Evolutionary conservation across 192 early-diverging fungal species (phyloP).

Genomic region (Dissophora ornata): DNA sequence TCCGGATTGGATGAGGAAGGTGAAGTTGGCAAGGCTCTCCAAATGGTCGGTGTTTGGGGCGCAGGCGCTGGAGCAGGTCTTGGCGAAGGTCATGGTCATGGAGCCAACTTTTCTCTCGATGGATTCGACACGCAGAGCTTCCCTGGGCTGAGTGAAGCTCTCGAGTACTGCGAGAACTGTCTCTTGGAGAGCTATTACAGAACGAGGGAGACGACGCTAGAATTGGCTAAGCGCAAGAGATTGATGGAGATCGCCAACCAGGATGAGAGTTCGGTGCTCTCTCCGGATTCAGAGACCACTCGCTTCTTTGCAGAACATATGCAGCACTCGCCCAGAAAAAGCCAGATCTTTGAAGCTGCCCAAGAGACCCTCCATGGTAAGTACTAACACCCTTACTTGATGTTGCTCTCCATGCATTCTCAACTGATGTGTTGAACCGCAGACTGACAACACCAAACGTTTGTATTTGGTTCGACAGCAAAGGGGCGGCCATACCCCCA

Average conservation of each 20-base stretch:
- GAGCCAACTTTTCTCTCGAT: slow-evolving; percentile 23
- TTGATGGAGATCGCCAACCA: slow-evolving; percentile 35
- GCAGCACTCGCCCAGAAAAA: slow-evolving; percentile 47
- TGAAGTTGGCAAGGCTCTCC: slow-evolving; percentile 76
- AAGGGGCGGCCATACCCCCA: slow-evolving; percentile 24
- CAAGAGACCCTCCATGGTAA: slow-evolving; percentile 45
- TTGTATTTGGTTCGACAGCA: slow-evolving; percentile 8
- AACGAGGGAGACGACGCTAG: slow-evolving; percentile 56
- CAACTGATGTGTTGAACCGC: not conserved
- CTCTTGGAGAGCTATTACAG: slow-evolving; percentile 82
- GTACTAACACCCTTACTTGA: not conserved
- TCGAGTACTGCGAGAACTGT: slow-evolving; percentile 96
- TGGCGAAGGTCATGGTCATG: slow-evolving; percentile 44
- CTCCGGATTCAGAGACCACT: slow-evolving; percentile 42
- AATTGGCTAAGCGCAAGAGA: slow-evolving; percentile 43
- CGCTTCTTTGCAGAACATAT: slow-evolving; percentile 45
- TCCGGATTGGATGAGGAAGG: slow-evolving; percentile 73
- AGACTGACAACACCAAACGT: not conserved
- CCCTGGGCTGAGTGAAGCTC: slow-evolving; percentile 83
- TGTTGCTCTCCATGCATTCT: no score
- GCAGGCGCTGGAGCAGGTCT: slow-evolving; percentile 56
- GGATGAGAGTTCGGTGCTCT: slow-evolving; percentile 23
- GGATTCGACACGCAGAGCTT: slow-evolving; percentile 77
- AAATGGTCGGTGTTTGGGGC: slow-evolving; percentile 72
- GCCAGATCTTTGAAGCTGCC: slow-evolving; percentile 44